Evolutionary conservation across 176 grass and related monocot genomes (phyloP).

Genomic region (Oryza coarctata): DNA sequence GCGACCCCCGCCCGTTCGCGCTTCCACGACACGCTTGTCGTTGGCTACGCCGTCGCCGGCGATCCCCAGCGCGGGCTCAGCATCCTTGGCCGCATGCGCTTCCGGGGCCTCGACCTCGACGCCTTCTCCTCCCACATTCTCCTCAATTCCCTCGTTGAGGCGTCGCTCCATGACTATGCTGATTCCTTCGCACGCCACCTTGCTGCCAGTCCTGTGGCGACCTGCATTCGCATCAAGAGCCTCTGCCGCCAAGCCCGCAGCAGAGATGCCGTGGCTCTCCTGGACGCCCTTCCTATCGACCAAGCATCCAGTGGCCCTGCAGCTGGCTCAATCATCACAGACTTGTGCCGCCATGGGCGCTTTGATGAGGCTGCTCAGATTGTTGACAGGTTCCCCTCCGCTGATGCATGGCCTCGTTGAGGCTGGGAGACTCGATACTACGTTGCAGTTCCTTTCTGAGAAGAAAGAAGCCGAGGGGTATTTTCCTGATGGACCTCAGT

Average conservation of each 20-base stretch:
- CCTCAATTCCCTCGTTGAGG: slow-evolving; percentile 86
- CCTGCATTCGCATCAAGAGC: slow-evolving; percentile 76
- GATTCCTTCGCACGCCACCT: slow-evolving; percentile 61
- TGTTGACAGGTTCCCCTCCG: slow-evolving; percentile 62
- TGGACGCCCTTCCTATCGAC: slow-evolving; percentile 53
- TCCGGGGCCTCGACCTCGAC: slow-evolving; percentile 63
- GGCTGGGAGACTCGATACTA: slow-evolving; percentile 55
- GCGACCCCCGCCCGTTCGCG: slow-evolving; percentile 28
- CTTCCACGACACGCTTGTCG: slow-evolving; percentile 76
- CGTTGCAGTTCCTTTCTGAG: slow-evolving; percentile 60
- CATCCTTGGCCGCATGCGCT: slow-evolving; percentile 73
- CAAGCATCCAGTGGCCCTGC: slow-evolving; percentile 32
- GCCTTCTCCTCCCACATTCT: slow-evolving; percentile 68
- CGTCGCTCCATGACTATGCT: slow-evolving; percentile 71
- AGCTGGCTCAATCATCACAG: slow-evolving; percentile 42
- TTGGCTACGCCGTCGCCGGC: slow-evolving; percentile 81
- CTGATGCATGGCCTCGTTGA: slow-evolving; percentile 47
- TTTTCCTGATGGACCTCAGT: slow-evolving; percentile 47
- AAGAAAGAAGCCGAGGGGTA: slow-evolving; percentile 82
- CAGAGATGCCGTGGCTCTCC: slow-evolving; percentile 50
- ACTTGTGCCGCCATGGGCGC: slow-evolving; percentile 46
- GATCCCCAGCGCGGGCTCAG: slow-evolving; percentile 75
- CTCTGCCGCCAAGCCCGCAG: slow-evolving; percentile 53
- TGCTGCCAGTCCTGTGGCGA: slow-evolving; percentile 22
- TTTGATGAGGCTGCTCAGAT: slow-evolving; percentile 52